Evolutionary conservation across 225 moss, liverwort and hornwort genomes (phyloP).

Genomic region (Asterella californica): DNA sequence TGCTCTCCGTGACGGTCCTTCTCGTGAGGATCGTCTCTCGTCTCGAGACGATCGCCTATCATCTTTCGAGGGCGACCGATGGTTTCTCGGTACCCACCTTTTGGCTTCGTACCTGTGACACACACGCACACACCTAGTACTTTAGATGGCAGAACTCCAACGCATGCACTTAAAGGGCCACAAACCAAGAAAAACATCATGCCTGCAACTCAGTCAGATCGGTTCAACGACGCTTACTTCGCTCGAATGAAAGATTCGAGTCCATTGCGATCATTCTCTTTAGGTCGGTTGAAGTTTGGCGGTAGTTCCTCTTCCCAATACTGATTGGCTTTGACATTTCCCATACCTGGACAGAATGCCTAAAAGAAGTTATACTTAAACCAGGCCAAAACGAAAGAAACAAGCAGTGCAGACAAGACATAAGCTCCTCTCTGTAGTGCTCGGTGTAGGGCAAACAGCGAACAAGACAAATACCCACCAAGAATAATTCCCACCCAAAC

Average conservation of each 20-base stretch:
- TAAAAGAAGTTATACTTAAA: background rate
- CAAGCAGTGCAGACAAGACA: background rate
- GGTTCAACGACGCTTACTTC: constrained; percentile 49
- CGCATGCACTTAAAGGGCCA: background rate
- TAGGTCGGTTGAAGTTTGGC: constrained; percentile 73
- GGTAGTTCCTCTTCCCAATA: constrained; percentile 92
- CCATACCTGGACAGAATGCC: constrained; percentile 51
- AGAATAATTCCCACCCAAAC: background rate
- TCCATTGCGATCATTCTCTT: constrained; percentile 79
- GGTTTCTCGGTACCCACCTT: constrained; percentile 63
- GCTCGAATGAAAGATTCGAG: constrained; percentile 91
- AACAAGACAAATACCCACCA: background rate
- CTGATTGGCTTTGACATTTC: constrained; percentile 91
- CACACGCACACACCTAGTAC: background rate
- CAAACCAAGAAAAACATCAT: background rate
- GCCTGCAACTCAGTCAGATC: background rate
- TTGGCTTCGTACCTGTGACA: constrained; percentile 74
- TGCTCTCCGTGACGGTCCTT: constrained; percentile 38
- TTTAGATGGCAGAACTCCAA: background rate
- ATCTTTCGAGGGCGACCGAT: constrained; percentile 22
- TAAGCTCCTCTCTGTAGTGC: background rate
- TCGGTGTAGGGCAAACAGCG: background rate
- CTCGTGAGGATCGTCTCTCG: constrained; percentile 30
- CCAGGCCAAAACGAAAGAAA: background rate
- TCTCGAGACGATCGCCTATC: constrained; percentile 32